Evolutionary conservation across 2,329 filamentous ascomycete species (phyloP).

Genomic region (Colletotrichum sp.): DNA sequence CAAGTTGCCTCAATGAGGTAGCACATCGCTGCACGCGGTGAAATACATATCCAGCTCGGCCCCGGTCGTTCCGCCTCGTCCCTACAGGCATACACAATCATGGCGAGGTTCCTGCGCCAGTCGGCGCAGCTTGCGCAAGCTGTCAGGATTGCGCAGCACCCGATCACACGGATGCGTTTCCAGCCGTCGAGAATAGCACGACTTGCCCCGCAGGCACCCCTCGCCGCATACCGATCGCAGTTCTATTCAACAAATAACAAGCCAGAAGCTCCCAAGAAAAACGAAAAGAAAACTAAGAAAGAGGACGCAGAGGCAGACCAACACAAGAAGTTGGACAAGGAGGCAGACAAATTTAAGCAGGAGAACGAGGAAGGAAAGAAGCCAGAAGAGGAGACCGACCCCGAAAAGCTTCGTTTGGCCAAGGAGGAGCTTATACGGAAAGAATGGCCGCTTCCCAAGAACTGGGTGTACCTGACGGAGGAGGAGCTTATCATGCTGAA

Average conservation of each 20-base stretch:
- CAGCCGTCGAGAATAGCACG: slow-evolving; percentile 36
- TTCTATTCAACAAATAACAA: slow-evolving; percentile 41
- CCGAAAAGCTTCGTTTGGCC: slow-evolving; percentile 20
- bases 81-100: slow-evolving; percentile 35
- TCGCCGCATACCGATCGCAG: slow-evolving; percentile 31
- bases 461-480: slow-evolving; percentile 52
- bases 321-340: neutral
- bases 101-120: slow-evolving; percentile 72
- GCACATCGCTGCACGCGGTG: slow-evolving; percentile 11
- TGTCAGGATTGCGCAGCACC: slow-evolving; percentile 60
- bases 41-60: slow-evolving; percentile 9
- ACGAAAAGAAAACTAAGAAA: slow-evolving; percentile 29
- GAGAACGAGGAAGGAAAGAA: slow-evolving; percentile 25
- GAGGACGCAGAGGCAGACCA: slow-evolving; percentile 27
- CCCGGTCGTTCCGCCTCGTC: slow-evolving; percentile 20
- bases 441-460: slow-evolving; percentile 43
- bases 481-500: slow-evolving; percentile 59
- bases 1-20: slow-evolving; percentile 17
- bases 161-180: slow-evolving; percentile 52
- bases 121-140: slow-evolving; percentile 70
- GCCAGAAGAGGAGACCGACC: slow-evolving; percentile 24
- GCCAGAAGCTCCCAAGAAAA: slow-evolving; percentile 40
- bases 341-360: slow-evolving; percentile 21
- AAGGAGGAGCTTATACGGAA: slow-evolving; percentile 28
- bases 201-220: slow-evolving; percentile 37